Base-by-base conservation (phyloP, 164 flowering plant species). In the Litsea cubeba region DNA sequence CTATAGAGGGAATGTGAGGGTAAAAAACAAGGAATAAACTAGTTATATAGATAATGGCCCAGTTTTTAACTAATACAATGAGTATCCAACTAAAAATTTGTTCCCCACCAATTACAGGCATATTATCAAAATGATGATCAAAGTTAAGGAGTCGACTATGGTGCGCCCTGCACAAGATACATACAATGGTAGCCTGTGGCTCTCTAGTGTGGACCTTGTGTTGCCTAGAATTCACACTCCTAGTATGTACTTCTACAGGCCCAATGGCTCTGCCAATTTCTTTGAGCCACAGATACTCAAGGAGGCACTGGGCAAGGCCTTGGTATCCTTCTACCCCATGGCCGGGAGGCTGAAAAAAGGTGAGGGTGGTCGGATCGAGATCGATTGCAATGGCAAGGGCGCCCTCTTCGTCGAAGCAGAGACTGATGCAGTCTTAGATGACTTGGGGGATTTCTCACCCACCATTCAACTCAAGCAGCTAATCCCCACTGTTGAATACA, bases 301-400 rank as follows among this genome's bases (percentile, higher is more conserved):
- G 46, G 58, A 71, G 23, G 54, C 78, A 3, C 71, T 76, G 24
- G 54, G 78, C 23, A 71, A 65, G 70, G 78, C 71, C 4, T 51
- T 76, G 32, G 74, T 76, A 1, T 40, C 71, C 15, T 76, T 76
- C 57, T 76, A 65, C 22, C 74, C 78, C 6, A 26, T 76, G 7
- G 78, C 78, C 5, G 78, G 78, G 50, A 76, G 74, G 51, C 24
- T 71, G 5, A 3, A 51, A 5, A 63, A 10, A 6, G 32, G 23
- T 12, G 35, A 71, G 22, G 32, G 50, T 30, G 78, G 74, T 6
- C 78, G 74, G 15, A 28, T 30, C 1, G 74, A 76, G 71, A 71
- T 76, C 40, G 23, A 76, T 71, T 76, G 78, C 64, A 71, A 76
- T 22, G 69, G 77, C 1, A 50, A 69, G 60, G 77, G 77, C 10